Base-by-base conservation (phyloP, 1,284 basidiomycete species). In the Moesziomyces parantarcticus region DNA sequence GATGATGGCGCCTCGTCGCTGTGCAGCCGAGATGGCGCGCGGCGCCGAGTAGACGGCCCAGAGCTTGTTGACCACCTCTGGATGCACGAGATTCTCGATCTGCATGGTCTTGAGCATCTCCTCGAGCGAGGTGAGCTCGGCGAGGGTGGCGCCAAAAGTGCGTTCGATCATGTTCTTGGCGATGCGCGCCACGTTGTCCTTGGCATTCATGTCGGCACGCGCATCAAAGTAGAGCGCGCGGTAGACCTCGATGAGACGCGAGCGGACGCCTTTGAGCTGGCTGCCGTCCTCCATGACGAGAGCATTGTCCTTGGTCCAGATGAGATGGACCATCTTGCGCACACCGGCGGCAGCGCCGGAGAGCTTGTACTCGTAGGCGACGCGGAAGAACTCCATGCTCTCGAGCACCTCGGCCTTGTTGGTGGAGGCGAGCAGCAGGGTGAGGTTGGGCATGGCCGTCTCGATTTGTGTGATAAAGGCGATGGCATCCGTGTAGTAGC, bases 51-150 rank as follows among this genome's bases (percentile, higher is more conserved):
- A 99, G 41, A 97, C 93, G 76, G 93, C 90, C 97, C 96, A 98
- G 1, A 99, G 88, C 86, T 93, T 96, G 58, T 88, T 87, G 71
- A 97, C 90, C 39, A 98, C 92, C 63, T 95, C 93, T 1, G 86
- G 85, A 77, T 94, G 91, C 21, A 99, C 89, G 47, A 91, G 89
- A 11, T 92, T 91, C 52, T 87, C 86, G n/a, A 80, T 77, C 90
- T 96, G 94, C 91, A 98, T 92, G 34, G 92, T 92, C 42, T 92
- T 89, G 89, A 99, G 90, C 87, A 99, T 90, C 85, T 97, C 94
- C 83, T 99, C 97, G 58, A 99, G 86, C 76, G 93, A 96, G 0
- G 94, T 99, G 49, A 99, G 86, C 84, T 99, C 96, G 4, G 97
- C 97, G 16, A 99, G 87, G 0, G 94, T 96, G 1, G 95, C 92